These are phyloP conservation scores for Calycina herbarum DNA, from an alignment of 2,329 filamentous ascomycete genomes.

Conservation along the genomic window DNA sequence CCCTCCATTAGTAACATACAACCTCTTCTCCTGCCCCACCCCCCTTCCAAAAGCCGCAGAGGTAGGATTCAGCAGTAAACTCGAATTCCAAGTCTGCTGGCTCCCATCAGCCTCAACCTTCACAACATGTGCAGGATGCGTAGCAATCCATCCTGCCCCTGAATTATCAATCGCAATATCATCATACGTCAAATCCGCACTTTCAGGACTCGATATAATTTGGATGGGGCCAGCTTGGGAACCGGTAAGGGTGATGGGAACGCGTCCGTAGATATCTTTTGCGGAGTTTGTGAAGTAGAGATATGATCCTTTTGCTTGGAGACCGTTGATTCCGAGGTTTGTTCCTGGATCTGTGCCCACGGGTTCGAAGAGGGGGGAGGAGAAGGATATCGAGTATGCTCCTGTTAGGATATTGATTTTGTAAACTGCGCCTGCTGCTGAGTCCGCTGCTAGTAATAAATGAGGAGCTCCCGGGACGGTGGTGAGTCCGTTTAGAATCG, in stretches of 20 bases:
- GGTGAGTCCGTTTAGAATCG: too few relatives aligned
- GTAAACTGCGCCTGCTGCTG: slow-evolving; percentile 31
- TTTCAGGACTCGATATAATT: slow-evolving; percentile 13
- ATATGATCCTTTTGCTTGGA: slow-evolving; percentile 23
- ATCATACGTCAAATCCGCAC: slow-evolving; percentile 17
- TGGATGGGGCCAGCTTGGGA: slow-evolving; percentile 15
- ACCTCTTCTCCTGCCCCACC: slow-evolving; percentile 15
- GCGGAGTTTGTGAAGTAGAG: slow-evolving; percentile 34
- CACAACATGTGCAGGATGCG: slow-evolving; percentile 21
- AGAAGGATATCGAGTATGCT: slow-evolving; percentile 18
- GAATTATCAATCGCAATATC: slow-evolving; percentile 20
- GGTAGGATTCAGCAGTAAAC: slow-evolving; percentile 23
- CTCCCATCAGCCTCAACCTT: slow-evolving; percentile 14
- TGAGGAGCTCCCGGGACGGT: too few relatives aligned
- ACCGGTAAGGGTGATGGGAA: slow-evolving; percentile 13
- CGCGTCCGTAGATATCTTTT: slow-evolving; percentile 18
- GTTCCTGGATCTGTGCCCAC: neutral
- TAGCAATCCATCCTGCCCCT: slow-evolving; percentile 22
- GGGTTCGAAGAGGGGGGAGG: slow-evolving; percentile 13
- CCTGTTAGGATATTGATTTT: slow-evolving; percentile 32
- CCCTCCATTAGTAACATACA: slow-evolving; percentile 26
- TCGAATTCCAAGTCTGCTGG: slow-evolving; percentile 17
- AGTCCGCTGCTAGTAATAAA: slow-evolving; percentile 4
- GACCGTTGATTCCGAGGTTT: slow-evolving; percentile 33
- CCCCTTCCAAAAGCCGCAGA: slow-evolving; percentile 12